Conservation (phyloP, 2,329 filamentous ascomycete genomes). For the Penicillium sp. region DNA sequence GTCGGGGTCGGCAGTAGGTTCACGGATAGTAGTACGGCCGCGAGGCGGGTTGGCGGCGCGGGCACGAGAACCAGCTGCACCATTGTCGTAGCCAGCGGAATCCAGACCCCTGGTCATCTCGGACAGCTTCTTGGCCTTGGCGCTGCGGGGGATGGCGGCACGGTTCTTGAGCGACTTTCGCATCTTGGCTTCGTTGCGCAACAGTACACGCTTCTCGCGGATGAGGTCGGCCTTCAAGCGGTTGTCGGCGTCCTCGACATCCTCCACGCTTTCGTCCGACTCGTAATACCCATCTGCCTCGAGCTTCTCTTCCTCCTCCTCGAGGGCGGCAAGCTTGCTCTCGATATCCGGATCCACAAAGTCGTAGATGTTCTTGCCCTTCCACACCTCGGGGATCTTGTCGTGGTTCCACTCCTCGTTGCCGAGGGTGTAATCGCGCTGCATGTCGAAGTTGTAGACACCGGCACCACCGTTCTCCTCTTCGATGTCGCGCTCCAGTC, state of each 20-base stretch:
- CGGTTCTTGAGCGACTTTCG: conserved; percentile 96
- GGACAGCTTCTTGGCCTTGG: conserved; percentile 69
- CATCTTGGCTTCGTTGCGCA: conserved; percentile 90
- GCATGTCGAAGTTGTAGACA: conserved; percentile 89
- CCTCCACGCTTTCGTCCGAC: conserved; percentile 70
- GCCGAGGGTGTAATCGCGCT: conserved; percentile 76
- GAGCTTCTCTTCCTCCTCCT: conserved; percentile 89
- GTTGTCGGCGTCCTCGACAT: conserved; percentile 79
- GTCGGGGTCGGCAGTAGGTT: conserved; percentile 57
- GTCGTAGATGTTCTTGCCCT: conserved; percentile 96
- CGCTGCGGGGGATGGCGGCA: conserved; percentile 78
- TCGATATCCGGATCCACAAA: conserved; percentile 97
- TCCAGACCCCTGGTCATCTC: conserved; percentile 81
- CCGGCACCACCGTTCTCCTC: conserved; percentile 88
- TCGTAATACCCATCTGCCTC: conserved; percentile 92
- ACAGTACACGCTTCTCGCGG: conserved; percentile 83
- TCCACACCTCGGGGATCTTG: conserved; percentile 83
- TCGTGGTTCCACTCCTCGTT: conserved; percentile 93
- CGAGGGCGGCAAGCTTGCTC: conserved; percentile 76
- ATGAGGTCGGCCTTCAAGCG: conserved; percentile 89
- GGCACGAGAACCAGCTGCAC: conserved; percentile 63
- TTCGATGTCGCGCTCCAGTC: conserved; percentile 76
- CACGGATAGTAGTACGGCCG: conserved; percentile 60
- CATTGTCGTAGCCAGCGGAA: conserved; percentile 74
- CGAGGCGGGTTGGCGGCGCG: conserved; percentile 46